Percentiles rank a stretch among this genome's conserved stretches.
phyloP scores from a whole-genome alignment of 1,284 basidiomycete genomes.

The Ustilago bromivora region DNA sequence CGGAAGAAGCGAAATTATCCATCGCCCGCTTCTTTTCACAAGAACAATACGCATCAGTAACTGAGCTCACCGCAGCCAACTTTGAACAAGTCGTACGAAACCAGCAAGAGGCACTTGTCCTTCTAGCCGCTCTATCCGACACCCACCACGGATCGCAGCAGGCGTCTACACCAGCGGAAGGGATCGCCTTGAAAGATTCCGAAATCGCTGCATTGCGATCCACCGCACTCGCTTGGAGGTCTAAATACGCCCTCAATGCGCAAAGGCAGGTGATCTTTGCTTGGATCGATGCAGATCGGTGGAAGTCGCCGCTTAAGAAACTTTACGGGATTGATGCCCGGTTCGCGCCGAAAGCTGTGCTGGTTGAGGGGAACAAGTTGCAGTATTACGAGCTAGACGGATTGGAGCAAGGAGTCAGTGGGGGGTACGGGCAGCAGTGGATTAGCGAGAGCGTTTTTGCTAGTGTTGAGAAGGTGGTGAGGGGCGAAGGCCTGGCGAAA shows the following conservation, averaged over 20 bases:
- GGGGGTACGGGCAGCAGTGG: slow-evolving; percentile 26
- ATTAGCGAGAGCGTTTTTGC: slow-evolving; percentile 30
- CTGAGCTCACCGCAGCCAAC: slow-evolving; percentile 56
- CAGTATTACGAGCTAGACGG: slow-evolving; percentile 51
- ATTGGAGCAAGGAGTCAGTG: not conserved
- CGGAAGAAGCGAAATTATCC: slow-evolving; percentile 17
- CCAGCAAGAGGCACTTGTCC: slow-evolving; percentile 47
- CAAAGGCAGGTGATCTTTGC: slow-evolving; percentile 52
- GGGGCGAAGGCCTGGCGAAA: slow-evolving; percentile 34
- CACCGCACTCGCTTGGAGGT: slow-evolving; percentile 51
- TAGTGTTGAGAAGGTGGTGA: slow-evolving; percentile 19
- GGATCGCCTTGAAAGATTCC: slow-evolving; percentile 38
- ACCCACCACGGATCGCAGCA: slow-evolving; percentile 38
- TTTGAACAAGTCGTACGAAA: slow-evolving; percentile 59
- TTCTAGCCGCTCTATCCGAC: slow-evolving; percentile 61
- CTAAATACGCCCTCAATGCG: slow-evolving; percentile 8
- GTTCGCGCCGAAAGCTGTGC: slow-evolving; percentile 41
- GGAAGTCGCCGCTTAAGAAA: slow-evolving; percentile 52
- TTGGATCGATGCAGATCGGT: slow-evolving; percentile 67
- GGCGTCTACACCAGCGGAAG: slow-evolving; percentile 19
- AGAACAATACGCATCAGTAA: slow-evolving; percentile 55
- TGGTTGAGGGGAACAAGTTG: slow-evolving; percentile 53
- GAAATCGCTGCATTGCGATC: slow-evolving; percentile 52
- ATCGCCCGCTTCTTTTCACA: slow-evolving; percentile 52
- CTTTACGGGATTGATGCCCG: slow-evolving; percentile 45